Conservation (phyloP, 2,329 filamentous ascomycete species). For the Aspergillus persii region DNA sequence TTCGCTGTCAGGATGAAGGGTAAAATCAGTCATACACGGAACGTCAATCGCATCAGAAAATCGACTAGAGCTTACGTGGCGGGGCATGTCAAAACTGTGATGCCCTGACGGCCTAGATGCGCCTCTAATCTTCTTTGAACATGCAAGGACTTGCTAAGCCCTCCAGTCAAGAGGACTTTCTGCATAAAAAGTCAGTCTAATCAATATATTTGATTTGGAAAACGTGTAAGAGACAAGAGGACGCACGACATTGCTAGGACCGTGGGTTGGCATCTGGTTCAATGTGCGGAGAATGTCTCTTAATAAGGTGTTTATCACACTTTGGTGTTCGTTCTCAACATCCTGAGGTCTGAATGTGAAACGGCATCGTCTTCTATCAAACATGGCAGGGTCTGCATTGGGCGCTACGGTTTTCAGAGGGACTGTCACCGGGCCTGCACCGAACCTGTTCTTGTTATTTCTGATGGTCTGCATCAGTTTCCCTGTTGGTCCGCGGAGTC, state of each 20-base stretch:
- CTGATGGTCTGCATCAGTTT: not conserved
- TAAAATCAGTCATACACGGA: not conserved
- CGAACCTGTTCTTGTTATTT: not conserved
- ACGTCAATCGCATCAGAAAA: not conserved
- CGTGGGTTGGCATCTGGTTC: too few relatives aligned
- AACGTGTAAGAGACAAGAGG: not conserved
- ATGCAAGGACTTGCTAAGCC: not conserved
- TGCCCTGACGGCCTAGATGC: not conserved
- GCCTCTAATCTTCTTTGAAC: not conserved
- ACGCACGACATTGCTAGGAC: not conserved
- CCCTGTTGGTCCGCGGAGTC: not conserved
- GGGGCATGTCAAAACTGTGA: not conserved
- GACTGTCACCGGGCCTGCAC: not conserved
- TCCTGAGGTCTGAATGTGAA: not conserved
- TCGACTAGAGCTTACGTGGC: not conserved
- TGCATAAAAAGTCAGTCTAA: not conserved
- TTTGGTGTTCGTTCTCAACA: not conserved
- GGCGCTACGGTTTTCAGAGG: not conserved
- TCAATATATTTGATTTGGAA: not conserved
- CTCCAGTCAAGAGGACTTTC: not conserved
- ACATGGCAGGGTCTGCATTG: not conserved
- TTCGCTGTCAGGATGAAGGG: not conserved
- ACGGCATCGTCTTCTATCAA: not conserved
- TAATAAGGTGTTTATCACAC: not conserved
- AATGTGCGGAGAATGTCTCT: too few relatives aligned